Base-by-base conservation (phyloP, 805 yeast genomes). In the Ogataea zsoltii region DNA sequence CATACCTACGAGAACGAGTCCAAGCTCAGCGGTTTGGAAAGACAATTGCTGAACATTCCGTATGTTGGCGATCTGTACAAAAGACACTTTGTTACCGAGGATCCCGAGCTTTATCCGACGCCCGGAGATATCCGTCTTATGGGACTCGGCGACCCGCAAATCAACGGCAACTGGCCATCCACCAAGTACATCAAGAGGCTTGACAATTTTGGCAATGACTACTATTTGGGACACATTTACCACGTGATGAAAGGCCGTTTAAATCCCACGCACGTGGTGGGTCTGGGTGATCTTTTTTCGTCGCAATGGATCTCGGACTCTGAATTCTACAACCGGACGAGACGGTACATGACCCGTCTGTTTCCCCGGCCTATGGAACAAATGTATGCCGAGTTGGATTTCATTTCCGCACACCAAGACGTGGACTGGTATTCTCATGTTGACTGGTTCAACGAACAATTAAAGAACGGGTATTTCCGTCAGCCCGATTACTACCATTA, bases 71-170 rank as follows among this genome's bases (percentile, higher is more conserved):
- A 67, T 48, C 38, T 62, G 33, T 57, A 57, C 25, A 53, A 54
- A 30, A 58, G 62, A 35, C 45, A 70, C 53, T 50, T 71, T 45
- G 16, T 65, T 25, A 44, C 55, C 4, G 65, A 63, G 40, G 48
- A 50, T 7, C 43, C 42, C 11, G 25, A 18, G 3, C 18, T 41
- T 19, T 25, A 17, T n/a, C 45, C 54, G 15, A 9, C 25, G 14
- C 45, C 63, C 2, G 38, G 45, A 15, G 62, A 55, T 54, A 76
- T 91, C 41, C 80, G 79, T 50, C 66, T 94, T 66, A 64, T 91
- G 52, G 85, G 96, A 5, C 83, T 90, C 64, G 99, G 98, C 6
- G 99, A 94, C 60, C 99, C 99, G 0, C 99, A 94, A 69, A 91
- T 94, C 64, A 87, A 92, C 50, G 99, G 99, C 2, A 79, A 83